Evolutionary conservation across 768 basidiomycete genomes (phyloP), one percentile per base, ranked within the genome.

Genomic region (Pulveroboletus sp.): DNA sequence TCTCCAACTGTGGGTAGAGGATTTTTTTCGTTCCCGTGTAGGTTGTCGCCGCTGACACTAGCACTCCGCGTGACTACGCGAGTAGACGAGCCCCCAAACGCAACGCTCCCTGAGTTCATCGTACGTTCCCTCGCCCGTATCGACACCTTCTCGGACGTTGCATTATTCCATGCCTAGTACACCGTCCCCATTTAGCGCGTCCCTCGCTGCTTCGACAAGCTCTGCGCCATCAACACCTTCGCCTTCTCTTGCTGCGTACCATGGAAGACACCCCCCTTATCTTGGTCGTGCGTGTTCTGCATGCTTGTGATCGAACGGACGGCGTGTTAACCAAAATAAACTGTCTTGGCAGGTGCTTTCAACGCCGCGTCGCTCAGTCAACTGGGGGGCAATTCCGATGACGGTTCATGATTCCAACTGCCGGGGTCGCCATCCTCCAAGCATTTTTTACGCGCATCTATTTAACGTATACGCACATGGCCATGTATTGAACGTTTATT

Each of bases 221-320:
- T 52, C 69, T 44, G 50, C 58, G 35, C 58, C 71, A 42, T 61
- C 65, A 28, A 71, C 73, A 2, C 68, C 72, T 6, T 64, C 69
- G 0, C 70, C 72, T 5, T 71, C 71, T n/a, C 63, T 73, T 10
- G 67, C 70, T 8, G 68, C 72, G 5, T 73, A 73, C 43, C 58
- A 71, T 13, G 73, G 73, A 27, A 67, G 61, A 46, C 73, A 74
- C 47, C 59, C 63, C 15, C 51, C 61, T 28, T 60, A 63, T 4
- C 61, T 60, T 7, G 74, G 69, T 47, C 70, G 72, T 75, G 41
- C 57, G 74, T 60, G 10, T 38, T 37, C 27, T 32, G 5, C 24
- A 26, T 36, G 6, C 5, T 41, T 21, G 14, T 35, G 21, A 21
- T 17, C 17, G 14, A 37, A 24, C 18, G 15, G n/a, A 10, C 14